Base-by-base conservation (phyloP, 2,329 filamentous ascomycete genomes). In the Fusarium bactridioides region DNA sequence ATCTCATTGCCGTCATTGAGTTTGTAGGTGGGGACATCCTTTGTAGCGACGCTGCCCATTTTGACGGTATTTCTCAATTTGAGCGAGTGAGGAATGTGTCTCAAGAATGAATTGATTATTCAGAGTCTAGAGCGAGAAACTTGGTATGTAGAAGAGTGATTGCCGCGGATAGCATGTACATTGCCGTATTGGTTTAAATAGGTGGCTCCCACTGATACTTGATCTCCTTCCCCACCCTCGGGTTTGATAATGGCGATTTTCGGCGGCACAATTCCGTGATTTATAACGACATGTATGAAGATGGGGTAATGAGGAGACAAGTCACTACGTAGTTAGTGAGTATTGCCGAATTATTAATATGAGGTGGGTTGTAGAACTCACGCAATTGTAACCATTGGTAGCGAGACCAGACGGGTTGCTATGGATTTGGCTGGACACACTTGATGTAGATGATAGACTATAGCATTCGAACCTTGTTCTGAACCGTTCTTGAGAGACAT, bases 1-100 rank as follows among this genome's bases (percentile, higher is more conserved):
- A 95, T 93, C 64, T 89, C 87, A 68, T 89, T 88, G 69, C 92
- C 92, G 83, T 95, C 91, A 74, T 93, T 93, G 63, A 95, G 85
- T 82, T 91, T 93, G 61, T 94, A 80, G 61, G 81, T 84, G 4
- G 90, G 90, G 43, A 91, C 79, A 57, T 81, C 45, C 19, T 69
- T 60, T 33, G 73, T 69, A 31, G 51, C 60, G 54, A 65, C 41
- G 48, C 64, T 70, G 55, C 63, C 43, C 72, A 74, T 75, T 13
- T 65, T 64, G 61, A 38, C 50, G 29, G 15, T 27, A 41, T 55
- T 53, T 23, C 18, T n/a, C 27, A 51, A 25, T n/a, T 29, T n/a
- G 23, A 25, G 10, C 23, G 25, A 29, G 7, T 31, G 27, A 31
- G 5, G 19, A 18, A 44, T 66, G 19, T 21, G 5, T 10, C 18